These are phyloP conservation scores for Aegilops umbellulata DNA, from an alignment of 176 grass and related monocot genomes.

Conservation along the genomic window DNA sequence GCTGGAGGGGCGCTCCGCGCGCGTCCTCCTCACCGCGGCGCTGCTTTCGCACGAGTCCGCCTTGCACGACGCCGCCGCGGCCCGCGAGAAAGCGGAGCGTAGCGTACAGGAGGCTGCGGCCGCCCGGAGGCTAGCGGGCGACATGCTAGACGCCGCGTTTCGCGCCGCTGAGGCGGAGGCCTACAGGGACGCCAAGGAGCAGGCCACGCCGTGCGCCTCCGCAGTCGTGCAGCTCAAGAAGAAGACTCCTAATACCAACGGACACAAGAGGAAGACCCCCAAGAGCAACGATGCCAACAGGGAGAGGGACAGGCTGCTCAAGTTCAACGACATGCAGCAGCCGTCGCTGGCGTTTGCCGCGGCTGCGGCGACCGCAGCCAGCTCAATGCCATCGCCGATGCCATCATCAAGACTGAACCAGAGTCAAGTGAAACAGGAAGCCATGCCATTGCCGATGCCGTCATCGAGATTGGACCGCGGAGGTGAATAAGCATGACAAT, in stretches of 20 bases:
- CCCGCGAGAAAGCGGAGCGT: slow-evolving; percentile 57
- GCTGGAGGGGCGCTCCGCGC: slow-evolving; percentile 35
- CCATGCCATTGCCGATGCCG: neutral
- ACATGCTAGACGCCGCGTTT: slow-evolving; percentile 58
- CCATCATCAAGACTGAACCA: neutral
- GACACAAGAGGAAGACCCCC: slow-evolving; percentile 34
- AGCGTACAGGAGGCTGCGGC: slow-evolving; percentile 48
- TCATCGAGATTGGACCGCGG: neutral
- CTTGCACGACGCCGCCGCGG: slow-evolving; percentile 34
- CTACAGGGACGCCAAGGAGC: slow-evolving; percentile 5
- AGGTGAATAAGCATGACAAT: slow-evolving; percentile 15
- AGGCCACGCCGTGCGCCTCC: neutral
- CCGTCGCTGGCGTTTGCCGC: slow-evolving; percentile 33
- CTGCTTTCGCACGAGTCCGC: slow-evolving; percentile 51
- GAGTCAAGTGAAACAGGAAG: slow-evolving; percentile 11
- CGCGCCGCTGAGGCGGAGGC: slow-evolving; percentile 39
- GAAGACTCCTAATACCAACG: slow-evolving; percentile 6
- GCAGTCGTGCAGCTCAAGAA: neutral
- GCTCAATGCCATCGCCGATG: slow-evolving; percentile 12
- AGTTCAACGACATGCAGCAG: slow-evolving; percentile 34
- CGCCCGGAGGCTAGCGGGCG: slow-evolving; percentile 47
- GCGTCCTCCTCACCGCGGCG: slow-evolving; percentile 69
- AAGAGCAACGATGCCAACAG: slow-evolving; percentile 27
- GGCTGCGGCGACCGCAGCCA: neutral
- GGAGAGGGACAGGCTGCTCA: slow-evolving; percentile 41